Evolutionary conservation across 2,329 filamentous ascomycete species (phyloP).

Genomic region (Fusarium foetens): DNA sequence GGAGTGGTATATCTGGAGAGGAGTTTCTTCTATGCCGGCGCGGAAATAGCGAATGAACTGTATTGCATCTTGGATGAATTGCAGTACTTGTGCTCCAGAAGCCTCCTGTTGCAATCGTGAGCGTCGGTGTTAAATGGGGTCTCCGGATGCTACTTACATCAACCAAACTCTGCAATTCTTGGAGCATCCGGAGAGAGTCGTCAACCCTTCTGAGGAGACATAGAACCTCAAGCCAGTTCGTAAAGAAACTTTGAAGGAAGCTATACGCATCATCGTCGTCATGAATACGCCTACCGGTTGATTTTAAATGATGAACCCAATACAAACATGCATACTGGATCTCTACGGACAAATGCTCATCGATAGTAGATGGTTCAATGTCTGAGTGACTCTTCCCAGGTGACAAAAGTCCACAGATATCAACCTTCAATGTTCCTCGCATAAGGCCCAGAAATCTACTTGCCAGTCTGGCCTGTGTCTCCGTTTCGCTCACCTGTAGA

Average conservation of each 20-base stretch:
- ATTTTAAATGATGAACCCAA: conserved; percentile 50
- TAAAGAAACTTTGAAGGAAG: neutral
- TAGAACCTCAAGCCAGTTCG: neutral
- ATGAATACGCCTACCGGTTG: neutral
- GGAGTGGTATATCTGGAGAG: neutral
- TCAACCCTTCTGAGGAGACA: fast-evolving
- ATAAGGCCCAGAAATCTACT: conserved; percentile 43
- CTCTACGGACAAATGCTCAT: neutral
- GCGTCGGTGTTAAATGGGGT: fast-evolving
- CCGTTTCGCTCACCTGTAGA: conserved; percentile 44
- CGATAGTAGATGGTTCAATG: fast-evolving
- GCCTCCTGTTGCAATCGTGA: neutral
- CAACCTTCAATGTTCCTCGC: conserved; percentile 42
- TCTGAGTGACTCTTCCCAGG: neutral
- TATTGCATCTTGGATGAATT: neutral
- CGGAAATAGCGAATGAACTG: neutral
- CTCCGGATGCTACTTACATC: fast-evolving
- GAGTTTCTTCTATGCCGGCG: fast-evolving
- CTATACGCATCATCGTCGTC: neutral
- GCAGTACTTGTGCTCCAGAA: neutral
- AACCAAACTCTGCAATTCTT: neutral
- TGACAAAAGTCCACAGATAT: conserved; percentile 50
- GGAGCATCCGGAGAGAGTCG: fast-evolving
- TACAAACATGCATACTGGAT: conserved; percentile 13
- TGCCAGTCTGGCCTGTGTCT: neutral